A percentile compares a stretch with the other conserved stretches of the same genome.
phyloP scores from a whole-genome alignment of 208 protist species.

The Leishmania guyanensis region DNA sequence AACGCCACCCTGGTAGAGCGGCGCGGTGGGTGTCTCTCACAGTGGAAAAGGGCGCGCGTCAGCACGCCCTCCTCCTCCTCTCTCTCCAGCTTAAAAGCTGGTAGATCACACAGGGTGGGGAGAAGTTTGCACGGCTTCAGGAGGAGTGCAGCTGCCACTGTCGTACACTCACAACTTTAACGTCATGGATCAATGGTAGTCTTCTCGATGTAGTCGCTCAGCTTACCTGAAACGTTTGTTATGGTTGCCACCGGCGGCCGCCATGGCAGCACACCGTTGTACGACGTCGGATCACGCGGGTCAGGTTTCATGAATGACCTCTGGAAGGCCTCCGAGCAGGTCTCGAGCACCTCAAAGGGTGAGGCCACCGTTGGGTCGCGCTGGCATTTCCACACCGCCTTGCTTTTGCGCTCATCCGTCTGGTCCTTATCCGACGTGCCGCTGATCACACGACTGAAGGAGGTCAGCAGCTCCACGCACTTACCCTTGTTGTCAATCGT shows the following conservation, averaged over 20 bases:
- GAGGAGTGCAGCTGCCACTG: neutral
- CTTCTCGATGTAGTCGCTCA: constrained; percentile 23
- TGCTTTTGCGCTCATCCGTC: constrained; percentile 25
- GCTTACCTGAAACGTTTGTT: constrained; percentile 64
- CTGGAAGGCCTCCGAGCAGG: constrained; percentile 73
- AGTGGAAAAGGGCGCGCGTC: no score
- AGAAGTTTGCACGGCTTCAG: neutral
- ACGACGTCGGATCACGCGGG: constrained; percentile 80
- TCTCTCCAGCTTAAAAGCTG: neutral
- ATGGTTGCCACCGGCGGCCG: constrained; percentile 53
- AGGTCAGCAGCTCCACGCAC: constrained; percentile 66
- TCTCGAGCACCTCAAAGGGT: constrained; percentile 73
- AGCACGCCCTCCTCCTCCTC: neutral
- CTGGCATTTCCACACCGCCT: constrained; percentile 64
- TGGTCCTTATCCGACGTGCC: constrained; percentile 26
- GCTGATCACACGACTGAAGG: constrained; percentile 60
- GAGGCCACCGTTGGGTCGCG: constrained; percentile 60
- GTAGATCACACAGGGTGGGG: neutral
- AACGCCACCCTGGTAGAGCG: neutral
- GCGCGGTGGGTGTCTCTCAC: neutral
- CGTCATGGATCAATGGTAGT: constrained; percentile 1
- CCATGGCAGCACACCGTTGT: constrained; percentile 69
- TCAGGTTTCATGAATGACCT: constrained; percentile 63
- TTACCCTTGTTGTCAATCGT: constrained; percentile 65
- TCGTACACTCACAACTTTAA: neutral